A percentile compares a stretch with the other conserved stretches of the same genome.
These are phyloP conservation scores for Mortierella sp. DNA, from an alignment of 371 early-diverging fungal species.

Conservation along the genomic window DNA sequence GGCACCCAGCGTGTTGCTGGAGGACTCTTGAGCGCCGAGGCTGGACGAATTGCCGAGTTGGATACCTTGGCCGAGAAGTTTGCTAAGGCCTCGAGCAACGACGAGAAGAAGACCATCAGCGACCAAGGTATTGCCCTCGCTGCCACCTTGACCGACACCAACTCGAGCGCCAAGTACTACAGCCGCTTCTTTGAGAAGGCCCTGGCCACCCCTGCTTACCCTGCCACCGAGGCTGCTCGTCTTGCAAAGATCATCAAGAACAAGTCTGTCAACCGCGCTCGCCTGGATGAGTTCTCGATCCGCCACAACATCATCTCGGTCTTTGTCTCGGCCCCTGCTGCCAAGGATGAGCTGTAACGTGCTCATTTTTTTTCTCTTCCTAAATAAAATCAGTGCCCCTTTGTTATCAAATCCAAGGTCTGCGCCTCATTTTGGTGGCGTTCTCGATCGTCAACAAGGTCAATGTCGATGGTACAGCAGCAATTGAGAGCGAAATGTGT, in stretches of 20 bases:
- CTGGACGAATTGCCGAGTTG: constrained; percentile 81
- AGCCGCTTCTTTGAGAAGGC: constrained; percentile 82
- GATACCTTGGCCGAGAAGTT: constrained; percentile 78
- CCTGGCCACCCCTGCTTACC: constrained; percentile 67
- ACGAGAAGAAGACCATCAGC: constrained; percentile 53
- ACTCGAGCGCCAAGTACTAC: constrained; percentile 74
- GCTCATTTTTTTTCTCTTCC: not conserved
- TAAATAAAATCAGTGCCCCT: not conserved
- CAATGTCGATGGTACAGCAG: too few relatives aligned
- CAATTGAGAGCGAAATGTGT: too few relatives aligned
- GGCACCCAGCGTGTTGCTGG: constrained; percentile 86
- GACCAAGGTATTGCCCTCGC: constrained; percentile 29
- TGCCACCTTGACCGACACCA: constrained; percentile 8
- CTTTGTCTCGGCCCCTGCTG: constrained; percentile 61
- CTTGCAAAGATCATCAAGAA: constrained; percentile 75
- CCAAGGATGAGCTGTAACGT: constrained; percentile 63
- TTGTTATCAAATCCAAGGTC: not conserved
- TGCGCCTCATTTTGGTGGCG: not conserved
- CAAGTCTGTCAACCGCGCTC: constrained; percentile 70
- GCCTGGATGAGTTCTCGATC: constrained; percentile 82
- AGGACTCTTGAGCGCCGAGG: constrained; percentile 67
- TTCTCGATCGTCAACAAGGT: too few relatives aligned
- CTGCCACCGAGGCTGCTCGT: constrained; percentile 76
- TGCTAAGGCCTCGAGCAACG: constrained; percentile 61
- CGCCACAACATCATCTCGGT: constrained; percentile 80